Percentiles rank a stretch among this genome's conserved stretches.
phyloP scores from a whole-genome alignment of 176 grass and related monocot genomes.

The Eragrostis curvula region DNA sequence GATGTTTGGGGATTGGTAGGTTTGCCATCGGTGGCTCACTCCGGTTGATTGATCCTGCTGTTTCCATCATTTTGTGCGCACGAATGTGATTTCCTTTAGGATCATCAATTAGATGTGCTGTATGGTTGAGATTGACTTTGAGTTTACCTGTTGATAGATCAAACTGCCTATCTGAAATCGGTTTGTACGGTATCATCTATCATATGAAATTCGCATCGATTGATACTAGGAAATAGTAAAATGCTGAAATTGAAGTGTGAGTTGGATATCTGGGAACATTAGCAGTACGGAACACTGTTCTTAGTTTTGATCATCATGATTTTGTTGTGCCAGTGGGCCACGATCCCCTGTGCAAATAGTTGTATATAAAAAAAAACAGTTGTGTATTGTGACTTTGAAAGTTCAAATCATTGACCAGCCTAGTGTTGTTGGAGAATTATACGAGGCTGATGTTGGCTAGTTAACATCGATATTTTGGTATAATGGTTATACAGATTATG shows the following conservation, averaged over 20 bases:
- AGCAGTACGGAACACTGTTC: no score
- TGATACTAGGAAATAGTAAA: neutral
- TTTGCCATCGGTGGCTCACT: neutral
- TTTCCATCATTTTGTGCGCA: neutral
- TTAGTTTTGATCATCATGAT: no score
- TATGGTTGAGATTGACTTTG: neutral
- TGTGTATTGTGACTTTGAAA: no score
- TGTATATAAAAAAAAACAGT: no score
- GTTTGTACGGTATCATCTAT: neutral
- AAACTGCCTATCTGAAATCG: neutral
- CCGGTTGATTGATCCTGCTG: neutral
- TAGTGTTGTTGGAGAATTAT: neutral
- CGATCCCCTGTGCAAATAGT: no score
- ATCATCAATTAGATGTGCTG: neutral
- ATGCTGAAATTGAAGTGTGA: neutral
- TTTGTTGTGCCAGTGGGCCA: no score
- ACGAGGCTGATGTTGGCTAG: neutral
- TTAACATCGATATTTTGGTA: neutral
- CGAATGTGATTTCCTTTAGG: neutral
- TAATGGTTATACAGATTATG: no score
- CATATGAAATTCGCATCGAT: neutral
- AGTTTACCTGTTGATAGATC: neutral
- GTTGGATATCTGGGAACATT: neutral
- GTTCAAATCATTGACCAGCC: no score
- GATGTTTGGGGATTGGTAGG: neutral